Conservation (phyloP, 805 yeast species). For the Clavispora fructus region DNA sequence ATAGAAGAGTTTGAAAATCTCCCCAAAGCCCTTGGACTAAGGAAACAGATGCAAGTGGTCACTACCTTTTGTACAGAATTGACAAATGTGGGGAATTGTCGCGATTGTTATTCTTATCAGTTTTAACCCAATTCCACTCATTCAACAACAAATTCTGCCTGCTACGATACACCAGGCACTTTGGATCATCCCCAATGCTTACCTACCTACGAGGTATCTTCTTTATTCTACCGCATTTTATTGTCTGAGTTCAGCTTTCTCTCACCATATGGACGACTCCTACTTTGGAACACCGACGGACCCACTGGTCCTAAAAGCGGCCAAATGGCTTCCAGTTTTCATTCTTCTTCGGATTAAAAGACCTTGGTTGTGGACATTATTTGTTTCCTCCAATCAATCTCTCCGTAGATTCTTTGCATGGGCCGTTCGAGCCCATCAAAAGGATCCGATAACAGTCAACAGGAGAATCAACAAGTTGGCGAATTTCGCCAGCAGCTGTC, state of each 20-base stretch:
- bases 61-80: background rate
- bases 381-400: constrained; percentile 28
- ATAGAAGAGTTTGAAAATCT: too few relatives aligned
- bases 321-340: constrained; percentile 24
- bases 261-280: constrained; percentile 11
- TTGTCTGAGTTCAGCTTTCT: too few relatives aligned
- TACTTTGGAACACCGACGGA: constrained; percentile 4
- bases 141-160: too few relatives aligned
- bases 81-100: background rate
- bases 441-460: constrained; percentile 9
- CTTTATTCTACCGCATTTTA: too few relatives aligned
- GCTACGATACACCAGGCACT: too few relatives aligned
- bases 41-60: too few relatives aligned
- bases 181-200: too few relatives aligned
- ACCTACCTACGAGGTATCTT: too few relatives aligned
- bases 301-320: constrained; percentile 19
- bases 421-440: background rate
- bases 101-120: background rate
- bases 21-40: too few relatives aligned
- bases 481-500: constrained; percentile 18
- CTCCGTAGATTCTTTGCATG: constrained; percentile 13
- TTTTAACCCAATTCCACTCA: too few relatives aligned
- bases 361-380: constrained; percentile 26
- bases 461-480: constrained; percentile 17
- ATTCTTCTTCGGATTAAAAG: constrained; percentile 19